Percentiles rank a stretch among this genome's conserved stretches.
phyloP scores from a whole-genome alignment of 2,329 filamentous ascomycete species.

The Biscogniauxia sp. region DNA sequence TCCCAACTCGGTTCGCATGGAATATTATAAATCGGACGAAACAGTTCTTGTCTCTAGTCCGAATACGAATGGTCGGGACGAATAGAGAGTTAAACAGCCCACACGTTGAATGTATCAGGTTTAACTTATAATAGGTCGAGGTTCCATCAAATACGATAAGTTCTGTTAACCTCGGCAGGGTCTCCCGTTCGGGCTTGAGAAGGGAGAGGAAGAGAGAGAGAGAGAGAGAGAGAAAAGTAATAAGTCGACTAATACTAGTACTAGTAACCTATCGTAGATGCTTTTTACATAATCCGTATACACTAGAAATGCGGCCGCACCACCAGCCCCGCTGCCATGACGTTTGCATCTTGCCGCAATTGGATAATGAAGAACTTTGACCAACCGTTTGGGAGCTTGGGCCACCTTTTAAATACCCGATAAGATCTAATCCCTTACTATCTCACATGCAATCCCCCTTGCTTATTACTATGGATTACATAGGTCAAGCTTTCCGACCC shows the following conservation, averaged over 20 bases:
- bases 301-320: background rate
- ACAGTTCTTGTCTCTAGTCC: background rate
- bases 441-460: conserved; percentile 1
- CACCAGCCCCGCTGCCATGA: background rate
- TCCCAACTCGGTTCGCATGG: background rate
- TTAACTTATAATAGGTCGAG: background rate
- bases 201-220: no score
- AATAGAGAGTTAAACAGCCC: background rate
- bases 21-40: background rate
- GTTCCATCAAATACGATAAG: no score
- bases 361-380: background rate
- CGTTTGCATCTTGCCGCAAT: conserved; percentile 2
- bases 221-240: no score
- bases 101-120: background rate
- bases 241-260: no score
- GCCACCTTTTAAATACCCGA: background rate
- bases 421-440: conserved; percentile 9
- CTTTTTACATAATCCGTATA: background rate
- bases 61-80: background rate
- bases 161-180: background rate
- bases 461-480: background rate
- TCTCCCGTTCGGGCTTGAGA: background rate
- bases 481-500: no score
- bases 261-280: background rate
- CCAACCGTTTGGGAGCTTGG: background rate